Evolutionary conservation across 2,329 filamentous ascomycete genomes (phyloP), one percentile per base, ranked within the genome.

Genomic region (Mycogone perniciosa): DNA sequence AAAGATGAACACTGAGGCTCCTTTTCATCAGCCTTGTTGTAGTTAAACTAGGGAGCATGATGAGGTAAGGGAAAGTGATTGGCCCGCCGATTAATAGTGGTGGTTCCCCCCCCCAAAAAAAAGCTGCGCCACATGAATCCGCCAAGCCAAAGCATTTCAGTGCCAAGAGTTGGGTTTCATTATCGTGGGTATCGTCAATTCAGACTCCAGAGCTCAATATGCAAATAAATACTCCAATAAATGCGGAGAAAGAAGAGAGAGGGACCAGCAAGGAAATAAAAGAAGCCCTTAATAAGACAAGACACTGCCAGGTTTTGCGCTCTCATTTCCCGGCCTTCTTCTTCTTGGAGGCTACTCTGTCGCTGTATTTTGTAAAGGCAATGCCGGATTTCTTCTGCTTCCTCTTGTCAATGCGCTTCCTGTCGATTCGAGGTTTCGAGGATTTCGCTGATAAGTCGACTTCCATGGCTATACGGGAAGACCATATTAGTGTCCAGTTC

Each of bases 301-400:
- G 26, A 11, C 30, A 13, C 26, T 10, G 34, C 20, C 33, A 44
- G 26, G 46, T 26, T 11, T 33, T 33, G 43, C 40, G 51, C 48
- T 31, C 47, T 51, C 44, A 54, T 44, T 56, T 56, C 45, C 46
- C 53, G 9, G 49, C 48, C 46, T 58, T 64, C 61, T 69, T 72
- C 67, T 73, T 76, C 61, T 71, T 74, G 56, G 68, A 68, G 48
- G 67, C 71, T 56, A 72, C 65, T 55, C 73, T 73, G 52, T 80
- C 76, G 54, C 75, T 75, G 62, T 77, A 82, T 60, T 76, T 81
- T 48, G 74, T 73, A 55, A 85, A 85, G 26, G 82, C 79, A 54
- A 85, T 83, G 54, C 73, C 73, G 38, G 74, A 71, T 58, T 76
- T 79, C 65, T 76, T 80, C 57, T 69, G 71, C 59, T 70, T 76